A percentile compares a stretch with the other conserved stretches of the same genome.
These are phyloP conservation scores for Neurospora sp. DNA, from an alignment of 495 filamentous ascomycete species.

Conservation along the genomic window DNA sequence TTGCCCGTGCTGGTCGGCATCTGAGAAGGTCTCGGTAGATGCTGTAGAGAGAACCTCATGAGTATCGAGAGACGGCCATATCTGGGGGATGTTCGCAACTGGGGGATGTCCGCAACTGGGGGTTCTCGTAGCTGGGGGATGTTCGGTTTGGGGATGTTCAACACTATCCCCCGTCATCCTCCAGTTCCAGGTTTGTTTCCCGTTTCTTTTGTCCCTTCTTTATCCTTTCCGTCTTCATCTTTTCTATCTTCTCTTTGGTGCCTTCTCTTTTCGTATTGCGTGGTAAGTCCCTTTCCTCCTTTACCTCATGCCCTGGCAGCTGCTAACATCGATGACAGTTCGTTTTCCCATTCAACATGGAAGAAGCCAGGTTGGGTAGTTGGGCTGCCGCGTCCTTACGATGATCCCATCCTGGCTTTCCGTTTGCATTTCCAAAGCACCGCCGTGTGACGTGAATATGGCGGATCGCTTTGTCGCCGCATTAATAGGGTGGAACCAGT, in stretches of 20 bases:
- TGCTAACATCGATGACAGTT: background rate
- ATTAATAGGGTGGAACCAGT: background rate
- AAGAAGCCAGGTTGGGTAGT: background rate
- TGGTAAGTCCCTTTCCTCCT: background rate
- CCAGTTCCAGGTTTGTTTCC: background rate
- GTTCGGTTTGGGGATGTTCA: background rate
- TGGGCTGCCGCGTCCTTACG: background rate
- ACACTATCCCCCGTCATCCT: background rate
- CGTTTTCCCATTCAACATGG: background rate
- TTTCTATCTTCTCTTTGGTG: background rate
- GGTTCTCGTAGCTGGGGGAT: background rate
- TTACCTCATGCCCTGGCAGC: background rate
- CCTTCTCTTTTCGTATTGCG: background rate
- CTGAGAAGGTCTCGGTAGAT: background rate
- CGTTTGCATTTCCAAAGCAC: background rate
- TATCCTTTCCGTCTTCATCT: background rate
- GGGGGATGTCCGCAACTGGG: background rate
- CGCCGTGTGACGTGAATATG: background rate
- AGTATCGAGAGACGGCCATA: background rate
- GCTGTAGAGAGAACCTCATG: background rate
- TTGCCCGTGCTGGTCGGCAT: background rate
- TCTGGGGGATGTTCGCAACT: background rate
- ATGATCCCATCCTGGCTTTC: background rate
- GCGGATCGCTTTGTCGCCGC: background rate
- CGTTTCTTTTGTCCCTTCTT: background rate